Percentiles rank a stretch among this genome's conserved stretches.
These are phyloP conservation scores for Hirsutella minnesotensis DNA, from an alignment of 2,329 filamentous ascomycete genomes.

Conservation along the genomic window DNA sequence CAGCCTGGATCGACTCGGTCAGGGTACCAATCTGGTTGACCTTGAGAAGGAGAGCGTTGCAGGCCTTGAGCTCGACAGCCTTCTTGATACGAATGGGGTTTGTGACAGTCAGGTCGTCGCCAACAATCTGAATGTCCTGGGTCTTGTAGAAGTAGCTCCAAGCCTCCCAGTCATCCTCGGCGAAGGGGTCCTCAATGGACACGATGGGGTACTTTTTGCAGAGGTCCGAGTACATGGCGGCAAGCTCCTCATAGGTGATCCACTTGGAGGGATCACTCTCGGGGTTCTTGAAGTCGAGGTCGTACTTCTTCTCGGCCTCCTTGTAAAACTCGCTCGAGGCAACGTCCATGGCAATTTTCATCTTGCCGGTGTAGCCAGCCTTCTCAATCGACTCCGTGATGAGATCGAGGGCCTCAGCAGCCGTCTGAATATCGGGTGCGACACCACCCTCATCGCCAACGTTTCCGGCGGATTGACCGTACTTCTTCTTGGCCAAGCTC, in stretches of 20 bases:
- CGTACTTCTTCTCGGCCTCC: slow-evolving; percentile 94
- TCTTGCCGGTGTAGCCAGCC: slow-evolving; percentile 89
- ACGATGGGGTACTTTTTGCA: slow-evolving; percentile 96
- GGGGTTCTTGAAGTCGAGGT: slow-evolving; percentile 99
- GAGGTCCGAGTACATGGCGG: slow-evolving; percentile 78
- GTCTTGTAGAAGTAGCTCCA: slow-evolving; percentile 99
- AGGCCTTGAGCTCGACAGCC: slow-evolving; percentile 97
- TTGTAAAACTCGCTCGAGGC: slow-evolving; percentile 99
- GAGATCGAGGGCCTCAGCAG: slow-evolving; percentile 92
- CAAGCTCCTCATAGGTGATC: slow-evolving; percentile 97
- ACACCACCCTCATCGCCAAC: slow-evolving; percentile 99
- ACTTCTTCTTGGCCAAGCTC: slow-evolving; percentile 96
- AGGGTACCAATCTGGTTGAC: slow-evolving; percentile 99
- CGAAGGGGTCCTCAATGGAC: slow-evolving; percentile 97
- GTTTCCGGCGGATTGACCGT: slow-evolving; percentile 96
- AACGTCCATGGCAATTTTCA: slow-evolving; percentile 98
- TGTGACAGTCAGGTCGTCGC: slow-evolving; percentile 97
- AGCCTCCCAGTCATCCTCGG: slow-evolving; percentile 99
- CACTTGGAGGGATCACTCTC: slow-evolving; percentile 92
- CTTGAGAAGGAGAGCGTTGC: slow-evolving; percentile 97
- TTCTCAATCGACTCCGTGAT: slow-evolving; percentile 90
- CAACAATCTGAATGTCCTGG: slow-evolving; percentile 95
- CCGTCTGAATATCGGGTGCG: slow-evolving; percentile 93
- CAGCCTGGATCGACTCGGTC: slow-evolving; percentile 96
- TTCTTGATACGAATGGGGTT: slow-evolving; percentile 99